Evolutionary conservation across 163 green algal species (phyloP).

Genomic region (Chloromonas sp.): DNA sequence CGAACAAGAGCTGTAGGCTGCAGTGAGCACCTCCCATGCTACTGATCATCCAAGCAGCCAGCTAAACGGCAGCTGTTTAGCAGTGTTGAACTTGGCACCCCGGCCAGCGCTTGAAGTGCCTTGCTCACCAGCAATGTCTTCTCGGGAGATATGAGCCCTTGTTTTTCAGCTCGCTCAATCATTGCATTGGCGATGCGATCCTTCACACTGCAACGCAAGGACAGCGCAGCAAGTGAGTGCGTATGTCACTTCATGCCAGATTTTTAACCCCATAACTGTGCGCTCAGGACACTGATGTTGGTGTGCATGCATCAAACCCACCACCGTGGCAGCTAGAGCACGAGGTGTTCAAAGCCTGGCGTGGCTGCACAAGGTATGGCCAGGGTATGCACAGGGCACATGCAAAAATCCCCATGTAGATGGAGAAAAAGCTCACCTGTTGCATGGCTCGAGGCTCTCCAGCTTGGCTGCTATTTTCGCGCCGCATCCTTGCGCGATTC

Average conservation of each 20-base stretch:
- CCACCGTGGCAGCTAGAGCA: no score
- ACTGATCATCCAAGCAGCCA: neutral
- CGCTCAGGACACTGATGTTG: no score
- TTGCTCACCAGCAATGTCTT: slow-evolving; percentile 62
- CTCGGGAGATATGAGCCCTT: slow-evolving; percentile 69
- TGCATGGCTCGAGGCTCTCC: slow-evolving; percentile 89
- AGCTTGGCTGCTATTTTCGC: slow-evolving; percentile 87
- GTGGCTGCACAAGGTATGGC: no score
- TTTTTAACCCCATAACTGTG: no score
- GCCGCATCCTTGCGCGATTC: slow-evolving; percentile 66
- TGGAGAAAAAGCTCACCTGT: slow-evolving; percentile 25
- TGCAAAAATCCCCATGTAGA: no score
- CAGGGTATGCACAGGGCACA: no score
- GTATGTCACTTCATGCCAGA: no score
- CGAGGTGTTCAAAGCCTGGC: no score
- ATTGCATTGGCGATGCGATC: slow-evolving; percentile 83
- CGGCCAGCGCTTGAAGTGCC: neutral
- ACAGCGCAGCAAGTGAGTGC: neutral
- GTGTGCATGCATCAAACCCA: no score
- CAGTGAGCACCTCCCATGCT: neutral
- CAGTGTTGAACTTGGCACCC: neutral
- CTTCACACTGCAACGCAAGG: slow-evolving; percentile 71
- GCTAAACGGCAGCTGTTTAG: neutral
- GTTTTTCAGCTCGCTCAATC: slow-evolving; percentile 70
- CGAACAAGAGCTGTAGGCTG: neutral